Base-by-base conservation (phyloP, 2,329 filamentous ascomycete species). In the Cercospora sesami region DNA sequence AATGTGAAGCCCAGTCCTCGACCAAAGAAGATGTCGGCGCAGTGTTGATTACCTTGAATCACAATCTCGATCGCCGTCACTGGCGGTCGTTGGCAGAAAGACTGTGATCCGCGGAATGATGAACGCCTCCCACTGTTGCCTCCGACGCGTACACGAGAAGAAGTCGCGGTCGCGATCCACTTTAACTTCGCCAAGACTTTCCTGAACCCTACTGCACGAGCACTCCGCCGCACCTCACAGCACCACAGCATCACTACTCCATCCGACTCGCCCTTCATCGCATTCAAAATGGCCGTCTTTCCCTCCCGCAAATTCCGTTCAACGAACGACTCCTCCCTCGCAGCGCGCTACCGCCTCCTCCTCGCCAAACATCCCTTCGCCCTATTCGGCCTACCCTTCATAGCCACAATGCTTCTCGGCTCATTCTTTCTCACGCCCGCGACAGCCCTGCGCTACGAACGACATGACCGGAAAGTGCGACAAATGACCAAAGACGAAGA, bases 361-460 rank as follows among this genome's bases (percentile, higher is more conserved):
- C 87, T 99, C 73, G 85, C 87, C 67, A 90, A 86, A 76, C 93
- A 91, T 75, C 96, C 95, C 0, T 99, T 99, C 79, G 83, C 93
- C 30, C 87, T 97, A 71, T 99, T 99, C 78, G 96, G 96, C 2
- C 85, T 99, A 4, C 96, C 95, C 0, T 99, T 99, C 80, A 87
- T 99, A 73, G 83, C 87, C 66, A 90, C 96, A 67, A 97, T 99
- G 77, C 88, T 99, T 28, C 92, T 90, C 1, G 94, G 93, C 0
- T 96, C 92, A 3, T 99, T 99, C 80, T 91, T 96, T 75, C 86
- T 99, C 60, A 98, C 95, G 0, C 95, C 94, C 1, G 95, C 94
- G 5, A 94, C 96, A 23, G 95, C 96, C 14, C 84, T 99, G 60
- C 88, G 96, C 67, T 99, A 98, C 81, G 95, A 99, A 82, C 89